Evolutionary conservation across 2,329 filamentous ascomycete genomes (phyloP).

Genomic region (Sphaerulina musiva): DNA sequence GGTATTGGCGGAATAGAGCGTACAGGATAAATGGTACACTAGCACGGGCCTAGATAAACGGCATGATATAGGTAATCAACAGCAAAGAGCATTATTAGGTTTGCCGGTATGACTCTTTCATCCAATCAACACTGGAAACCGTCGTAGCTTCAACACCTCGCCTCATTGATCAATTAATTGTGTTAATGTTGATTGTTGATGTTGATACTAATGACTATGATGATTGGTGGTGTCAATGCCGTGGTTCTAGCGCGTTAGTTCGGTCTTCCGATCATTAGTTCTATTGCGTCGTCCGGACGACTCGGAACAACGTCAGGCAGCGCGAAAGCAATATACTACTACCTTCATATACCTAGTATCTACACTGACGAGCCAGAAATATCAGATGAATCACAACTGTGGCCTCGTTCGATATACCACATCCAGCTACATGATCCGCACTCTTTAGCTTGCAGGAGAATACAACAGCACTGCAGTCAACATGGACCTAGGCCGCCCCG

Average conservation of each 20-base stretch:
- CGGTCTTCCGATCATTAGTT: neutral
- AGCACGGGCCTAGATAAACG: no score
- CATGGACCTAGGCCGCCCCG: slow-evolving; percentile 27
- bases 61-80: no score
- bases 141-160: no score
- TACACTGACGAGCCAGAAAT: neutral
- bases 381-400: neutral
- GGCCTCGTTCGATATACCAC: no score
- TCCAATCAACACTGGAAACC: no score
- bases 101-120: no score
- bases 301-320: neutral
- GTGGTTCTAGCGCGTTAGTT: neutral
- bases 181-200: no score
- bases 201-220: neutral
- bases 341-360: no score
- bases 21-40: neutral
- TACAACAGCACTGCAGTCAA: neutral
- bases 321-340: neutral
- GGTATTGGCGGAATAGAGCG: slow-evolving; percentile 29
- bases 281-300: neutral
- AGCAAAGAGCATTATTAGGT: no score
- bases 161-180: no score
- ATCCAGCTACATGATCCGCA: neutral
- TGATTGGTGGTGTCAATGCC: neutral
- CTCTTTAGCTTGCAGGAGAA: neutral